Base-by-base conservation (phyloP, 148 eudicot species). In the Dianthus caryophyllus region DNA sequence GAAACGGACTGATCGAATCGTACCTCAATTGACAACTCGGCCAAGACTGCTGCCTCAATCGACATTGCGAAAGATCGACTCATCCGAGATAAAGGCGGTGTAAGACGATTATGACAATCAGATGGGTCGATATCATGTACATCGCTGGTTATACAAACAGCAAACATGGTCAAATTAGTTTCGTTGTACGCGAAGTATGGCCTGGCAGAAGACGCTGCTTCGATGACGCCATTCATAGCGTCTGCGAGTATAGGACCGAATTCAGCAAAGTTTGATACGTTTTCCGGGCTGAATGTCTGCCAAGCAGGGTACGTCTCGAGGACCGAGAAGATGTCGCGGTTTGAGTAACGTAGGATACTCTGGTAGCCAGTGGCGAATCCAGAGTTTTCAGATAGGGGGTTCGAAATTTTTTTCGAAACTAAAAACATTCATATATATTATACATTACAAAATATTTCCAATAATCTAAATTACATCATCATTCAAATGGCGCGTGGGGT, bases 291-390 rank as follows among this genome's bases (percentile, higher is more conserved):
- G 7, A 33, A 3, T 3, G 3, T 33, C 4, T 2, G 38, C 38
- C 38, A 3, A 33, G 4, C 38, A 33, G 71, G 61, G 16, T 10
- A 26, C 14, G 63, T 44, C 41, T 68, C 64, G 25, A 25, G 12
- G 12, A 57, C 25, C 1, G 77, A 73, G 67, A 62, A 71, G 26
- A 64, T 51, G 63, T 53, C 2, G 26, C 51, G 43, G 25, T 73
- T 66, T 18, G 77, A 1, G 18, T 73, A 73, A 15, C 67, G 51
- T 36, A 50, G 11, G 44, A 60, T 56, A 21, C 77, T 60, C 38
- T 67, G 67, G n/a, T n/a, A n/a, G n/a, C n/a, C n/a, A n/a, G n/a
- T n/a, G n/a, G n/a, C n/a, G n/a, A n/a, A n/a, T n/a, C n/a, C n/a
- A n/a, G n/a, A n/a, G n/a, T n/a, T n/a, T n/a, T n/a, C n/a, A n/a